These are phyloP conservation scores for Lobosporangium transversale DNA, from an alignment of 192 early-diverging fungal genomes.

Conservation along the genomic window DNA sequence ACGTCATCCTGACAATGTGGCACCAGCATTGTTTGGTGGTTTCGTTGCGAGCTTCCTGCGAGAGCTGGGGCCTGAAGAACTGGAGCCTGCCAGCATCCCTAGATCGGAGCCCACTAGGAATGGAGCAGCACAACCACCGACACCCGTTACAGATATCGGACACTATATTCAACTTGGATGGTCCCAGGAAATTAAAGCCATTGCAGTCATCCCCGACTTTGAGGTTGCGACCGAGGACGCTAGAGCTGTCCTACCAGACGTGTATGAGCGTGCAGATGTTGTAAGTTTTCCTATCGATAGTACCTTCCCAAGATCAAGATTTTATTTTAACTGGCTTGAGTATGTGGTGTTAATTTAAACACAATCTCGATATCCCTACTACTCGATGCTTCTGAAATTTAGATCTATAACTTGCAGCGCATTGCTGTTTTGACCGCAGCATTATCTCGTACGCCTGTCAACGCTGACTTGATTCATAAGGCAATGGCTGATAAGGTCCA, in stretches of 20 bases:
- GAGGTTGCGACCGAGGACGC: constrained; percentile 94
- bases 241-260: constrained; percentile 81
- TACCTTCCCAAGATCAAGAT: no score
- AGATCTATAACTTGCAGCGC: constrained; percentile 93
- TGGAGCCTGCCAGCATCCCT: constrained; percentile 56
- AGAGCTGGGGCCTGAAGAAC: constrained; percentile 61
- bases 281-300: constrained; percentile 57
- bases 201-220: constrained; percentile 89
- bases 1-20: constrained; percentile 97
- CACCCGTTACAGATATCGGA: constrained; percentile 73
- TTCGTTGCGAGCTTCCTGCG: constrained; percentile 90
- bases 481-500: constrained; percentile 98
- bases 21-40: constrained; percentile 93
- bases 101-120: constrained; percentile 56
- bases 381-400: neutral
- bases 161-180: constrained; percentile 76
- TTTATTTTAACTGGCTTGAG: no score
- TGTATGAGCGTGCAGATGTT: constrained; percentile 83
- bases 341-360: no score
- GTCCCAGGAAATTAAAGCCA: constrained; percentile 74
- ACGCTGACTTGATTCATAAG: constrained; percentile 83
- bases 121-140: constrained; percentile 53
- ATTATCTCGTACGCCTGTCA: constrained; percentile 74
- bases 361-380: neutral
- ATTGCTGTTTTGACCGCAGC: constrained; percentile 90